A percentile compares a stretch with the other conserved stretches of the same genome.
Evolutionary conservation across 805 yeast genomes (phyloP).

Genomic region (Yamadazyma tumulicola): DNA sequence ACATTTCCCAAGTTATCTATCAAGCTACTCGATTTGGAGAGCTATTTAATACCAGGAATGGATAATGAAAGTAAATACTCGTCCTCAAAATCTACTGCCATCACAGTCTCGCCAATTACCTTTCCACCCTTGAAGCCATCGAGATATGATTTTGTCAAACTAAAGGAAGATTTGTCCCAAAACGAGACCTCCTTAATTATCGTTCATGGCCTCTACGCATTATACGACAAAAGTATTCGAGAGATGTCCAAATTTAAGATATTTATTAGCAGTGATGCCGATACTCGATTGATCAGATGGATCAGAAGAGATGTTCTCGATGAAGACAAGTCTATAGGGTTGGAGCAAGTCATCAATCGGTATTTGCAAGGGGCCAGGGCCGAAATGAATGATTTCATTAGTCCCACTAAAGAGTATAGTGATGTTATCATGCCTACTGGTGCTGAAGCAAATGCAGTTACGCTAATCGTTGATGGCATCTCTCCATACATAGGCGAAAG

Average conservation of each 20-base stretch:
- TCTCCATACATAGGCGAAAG: conserved; percentile 28
- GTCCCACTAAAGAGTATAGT: conserved; percentile 67
- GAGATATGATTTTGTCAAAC: conserved; percentile 34
- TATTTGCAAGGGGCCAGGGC: conserved; percentile 58
- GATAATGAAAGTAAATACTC: conserved; percentile 16
- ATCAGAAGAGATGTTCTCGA: conserved; percentile 44
- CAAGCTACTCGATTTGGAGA: conserved; percentile 43
- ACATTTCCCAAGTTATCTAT: conserved; percentile 18
- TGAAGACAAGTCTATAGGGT: conserved; percentile 9
- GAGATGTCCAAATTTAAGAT: conserved; percentile 60
- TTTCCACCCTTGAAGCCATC: conserved; percentile 34
- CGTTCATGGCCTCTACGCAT: conserved; percentile 77
- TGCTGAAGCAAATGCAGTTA: conserved; percentile 54
- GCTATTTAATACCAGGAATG: conserved; percentile 26
- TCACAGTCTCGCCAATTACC: conserved; percentile 19
- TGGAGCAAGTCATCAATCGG: conserved; percentile 37
- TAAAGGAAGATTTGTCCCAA: conserved; percentile 12
- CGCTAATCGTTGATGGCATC: conserved; percentile 63
- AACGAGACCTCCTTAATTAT: conserved; percentile 30
- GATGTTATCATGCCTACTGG: conserved; percentile 76
- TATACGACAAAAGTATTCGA: conserved; percentile 58
- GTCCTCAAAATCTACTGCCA: conserved; percentile 24
- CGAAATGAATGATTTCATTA: conserved; percentile 64
- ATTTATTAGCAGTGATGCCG: conserved; percentile 82
- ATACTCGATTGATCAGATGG: conserved; percentile 79